Evolutionary conservation across 345 rosid genomes (phyloP), one percentile per base, ranked within the genome.

Genomic region (Rhizophora apiculata): DNA sequence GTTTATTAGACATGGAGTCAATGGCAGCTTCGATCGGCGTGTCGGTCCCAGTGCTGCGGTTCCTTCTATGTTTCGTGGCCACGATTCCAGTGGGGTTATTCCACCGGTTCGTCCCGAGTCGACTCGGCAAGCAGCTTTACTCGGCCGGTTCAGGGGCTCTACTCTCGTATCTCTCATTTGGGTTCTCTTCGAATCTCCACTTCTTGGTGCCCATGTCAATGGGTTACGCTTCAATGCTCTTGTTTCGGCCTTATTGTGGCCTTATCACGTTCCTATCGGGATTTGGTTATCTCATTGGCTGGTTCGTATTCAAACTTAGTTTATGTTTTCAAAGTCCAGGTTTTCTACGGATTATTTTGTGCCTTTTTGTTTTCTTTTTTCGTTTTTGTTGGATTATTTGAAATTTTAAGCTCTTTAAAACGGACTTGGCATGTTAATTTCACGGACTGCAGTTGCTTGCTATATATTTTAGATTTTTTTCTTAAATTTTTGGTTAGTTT

Each of bases 241-340:
- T 92, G 18, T 86, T 37, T 67, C 89, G 96, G 52, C 68, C 95
- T 27, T 68, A 81, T 62, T 89, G 85, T 65, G 98, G 98, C 64
- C 64, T 86, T 76, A 24, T 91, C 65, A 85, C 97, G 15, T 94
- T 89, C 79, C 75, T 87, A 67, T 46, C 84, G 19, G 93, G 95
- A 15, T 89, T 94, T 13, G 93, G 86, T 63, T 91, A 91, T 69
- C 92, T 94, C 77, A 94, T 94, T 78, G 98, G 92, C 74, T 94
- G 98, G 98, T 91, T 69, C 37, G 76, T 55, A 5, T 48, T 61
- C 0, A 31, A 8, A 39, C 31, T 26, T 62, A 8, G 49, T 3
- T 48, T 53, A 26, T 43, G 32, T 46, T 61, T 27, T 30, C 16
- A 30, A 30, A 8, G 3, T 5, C 13, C 30, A 43, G 27, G 13